Conservation (phyloP, 2,329 filamentous ascomycete species). For the Colletotrichum chlorophyti region DNA sequence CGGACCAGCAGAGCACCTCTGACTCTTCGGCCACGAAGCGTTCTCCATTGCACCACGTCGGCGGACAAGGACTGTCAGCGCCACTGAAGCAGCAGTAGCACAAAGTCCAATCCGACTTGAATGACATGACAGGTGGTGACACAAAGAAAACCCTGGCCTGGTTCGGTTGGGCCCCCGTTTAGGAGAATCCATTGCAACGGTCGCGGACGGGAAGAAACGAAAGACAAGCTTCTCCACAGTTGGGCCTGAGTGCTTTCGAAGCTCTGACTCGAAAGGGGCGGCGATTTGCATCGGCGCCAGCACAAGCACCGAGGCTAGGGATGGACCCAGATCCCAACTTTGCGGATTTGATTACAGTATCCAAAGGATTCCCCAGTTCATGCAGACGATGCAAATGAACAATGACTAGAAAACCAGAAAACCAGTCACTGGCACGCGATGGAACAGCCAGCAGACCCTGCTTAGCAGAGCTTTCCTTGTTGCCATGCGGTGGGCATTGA, state of each 20-base stretch:
- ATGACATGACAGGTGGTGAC: slow-evolving; percentile 1
- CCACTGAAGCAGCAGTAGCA: neutral
- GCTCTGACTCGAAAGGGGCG: slow-evolving; percentile 26
- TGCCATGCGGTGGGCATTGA: slow-evolving; percentile 19
- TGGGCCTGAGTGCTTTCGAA: slow-evolving; percentile 43
- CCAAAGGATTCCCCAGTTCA: slow-evolving; percentile 8
- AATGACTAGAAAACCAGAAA: no score
- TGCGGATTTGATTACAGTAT: slow-evolving; percentile 16
- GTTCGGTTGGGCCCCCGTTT: neutral
- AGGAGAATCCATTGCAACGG: slow-evolving; percentile 20
- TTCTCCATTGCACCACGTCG: neutral
- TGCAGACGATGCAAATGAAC: slow-evolving; percentile 3
- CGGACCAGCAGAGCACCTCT: neutral
- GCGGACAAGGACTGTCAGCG: slow-evolving; percentile 1
- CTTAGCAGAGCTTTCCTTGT: slow-evolving; percentile 20
- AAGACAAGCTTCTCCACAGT: slow-evolving; percentile 39
- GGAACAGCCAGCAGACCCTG: no score
- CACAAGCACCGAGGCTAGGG: slow-evolving; percentile 11
- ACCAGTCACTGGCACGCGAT: no score
- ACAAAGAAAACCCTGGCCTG: neutral
- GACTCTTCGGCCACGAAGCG: neutral
- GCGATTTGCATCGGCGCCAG: slow-evolving; percentile 27
- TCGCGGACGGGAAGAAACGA: slow-evolving; percentile 29
- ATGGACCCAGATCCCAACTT: slow-evolving; percentile 9
- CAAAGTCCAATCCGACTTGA: neutral